A percentile compares a stretch with the other conserved stretches of the same genome.
phyloP scores from a whole-genome alignment of 169 alveolate genomes.

The Plasmodium chabaudi region DNA sequence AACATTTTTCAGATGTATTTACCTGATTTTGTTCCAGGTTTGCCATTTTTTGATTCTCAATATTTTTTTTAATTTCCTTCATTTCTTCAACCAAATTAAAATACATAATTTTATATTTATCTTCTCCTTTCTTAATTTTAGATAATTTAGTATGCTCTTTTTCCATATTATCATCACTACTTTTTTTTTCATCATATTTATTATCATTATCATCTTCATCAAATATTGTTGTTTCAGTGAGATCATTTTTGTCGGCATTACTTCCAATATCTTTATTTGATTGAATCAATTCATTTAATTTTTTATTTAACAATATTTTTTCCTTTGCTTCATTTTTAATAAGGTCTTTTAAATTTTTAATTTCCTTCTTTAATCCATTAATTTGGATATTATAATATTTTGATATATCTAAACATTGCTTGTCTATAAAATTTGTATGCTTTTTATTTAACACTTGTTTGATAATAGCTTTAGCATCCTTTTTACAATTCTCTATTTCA shows the following conservation, averaged over 20 bases:
- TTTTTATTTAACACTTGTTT: conserved; percentile 60
- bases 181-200: background rate
- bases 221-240: background rate
- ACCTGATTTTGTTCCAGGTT: conserved; percentile 44
- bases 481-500: conserved; percentile 65
- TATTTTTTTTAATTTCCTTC: conserved; percentile 60
- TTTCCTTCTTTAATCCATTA: conserved; percentile 30
- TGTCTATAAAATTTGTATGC: conserved; percentile 35
- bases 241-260: background rate
- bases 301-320: conserved; percentile 39
- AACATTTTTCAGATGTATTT: conserved; percentile 65
- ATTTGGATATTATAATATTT: conserved; percentile 66
- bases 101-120: conserved; percentile 35
- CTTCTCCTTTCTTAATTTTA: background rate
- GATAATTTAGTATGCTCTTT: too few species aligned
- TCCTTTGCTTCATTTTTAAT: conserved; percentile 58
- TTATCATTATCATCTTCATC: background rate
- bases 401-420: conserved; percentile 46
- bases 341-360: conserved; percentile 45
- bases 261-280: background rate
- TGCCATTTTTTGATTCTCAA: conserved; percentile 60
- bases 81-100: conserved; percentile 35
- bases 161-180: background rate
- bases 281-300: conserved; percentile 2
- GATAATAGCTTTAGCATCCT: conserved; percentile 36